phyloP scores from a whole-genome alignment of 2,329 filamentous ascomycete genomes.

The Fusarium temperatum region DNA sequence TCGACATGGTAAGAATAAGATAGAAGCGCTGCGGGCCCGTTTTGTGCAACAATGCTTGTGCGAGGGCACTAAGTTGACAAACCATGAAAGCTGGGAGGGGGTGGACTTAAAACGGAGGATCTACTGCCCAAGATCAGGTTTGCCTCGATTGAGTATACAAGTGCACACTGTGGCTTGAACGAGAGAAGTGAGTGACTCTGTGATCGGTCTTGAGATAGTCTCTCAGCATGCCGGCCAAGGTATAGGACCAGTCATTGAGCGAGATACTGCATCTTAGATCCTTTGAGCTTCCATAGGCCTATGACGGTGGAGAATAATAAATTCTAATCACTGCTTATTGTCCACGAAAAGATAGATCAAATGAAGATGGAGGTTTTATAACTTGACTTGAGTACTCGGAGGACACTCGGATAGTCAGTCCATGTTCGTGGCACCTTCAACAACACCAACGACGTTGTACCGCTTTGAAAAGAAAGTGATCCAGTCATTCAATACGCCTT shows the following conservation, averaged over 20 bases:
- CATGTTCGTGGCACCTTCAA: slow-evolving; percentile 68
- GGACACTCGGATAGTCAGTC: slow-evolving; percentile 47
- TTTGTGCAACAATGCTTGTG: slow-evolving; percentile 6
- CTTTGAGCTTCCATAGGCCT: slow-evolving; percentile 3
- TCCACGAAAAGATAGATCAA: background rate
- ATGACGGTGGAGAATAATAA: slow-evolving; percentile 36
- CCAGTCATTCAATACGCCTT: slow-evolving; percentile 89
- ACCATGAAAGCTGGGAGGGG: background rate
- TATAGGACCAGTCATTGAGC: background rate
- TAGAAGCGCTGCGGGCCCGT: slow-evolving; percentile 6
- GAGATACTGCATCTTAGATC: background rate
- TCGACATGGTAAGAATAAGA: background rate
- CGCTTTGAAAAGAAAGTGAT: slow-evolving; percentile 95
- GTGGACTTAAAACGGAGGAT: background rate
- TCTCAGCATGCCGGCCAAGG: background rate
- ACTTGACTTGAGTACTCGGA: slow-evolving; percentile 31
- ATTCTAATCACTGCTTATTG: background rate
- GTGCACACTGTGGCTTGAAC: background rate
- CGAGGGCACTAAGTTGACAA: background rate
- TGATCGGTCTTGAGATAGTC: background rate
- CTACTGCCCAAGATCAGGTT: background rate
- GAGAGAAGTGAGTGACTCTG: background rate
- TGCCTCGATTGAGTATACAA: background rate
- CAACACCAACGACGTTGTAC: slow-evolving; percentile 86
- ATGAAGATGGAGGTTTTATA: slow-evolving; percentile 22